phyloP scores from a whole-genome alignment of 352 stramenopile species.

The Phytophthora chlamydospora region DNA sequence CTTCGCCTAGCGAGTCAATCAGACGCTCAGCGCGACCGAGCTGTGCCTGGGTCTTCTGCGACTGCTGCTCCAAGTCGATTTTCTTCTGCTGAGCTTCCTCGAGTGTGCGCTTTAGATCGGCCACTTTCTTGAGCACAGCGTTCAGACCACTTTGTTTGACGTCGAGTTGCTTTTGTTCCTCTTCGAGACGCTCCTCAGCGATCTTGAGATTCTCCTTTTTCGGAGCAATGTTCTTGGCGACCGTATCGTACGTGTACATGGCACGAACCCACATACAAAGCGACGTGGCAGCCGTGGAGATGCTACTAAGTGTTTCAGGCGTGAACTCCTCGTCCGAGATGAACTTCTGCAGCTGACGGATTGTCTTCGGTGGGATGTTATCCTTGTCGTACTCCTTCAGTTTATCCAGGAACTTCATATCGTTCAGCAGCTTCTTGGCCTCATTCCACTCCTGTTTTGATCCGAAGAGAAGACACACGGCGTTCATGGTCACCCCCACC shows the following conservation, averaged over 20 bases:
- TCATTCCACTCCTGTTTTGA: constrained; percentile 92
- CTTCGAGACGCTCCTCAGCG: constrained; percentile 86
- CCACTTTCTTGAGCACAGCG: constrained; percentile 84
- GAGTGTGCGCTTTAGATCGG: constrained; percentile 87
- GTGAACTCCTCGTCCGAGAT: constrained; percentile 92
- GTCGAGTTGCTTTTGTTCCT: constrained; percentile 86
- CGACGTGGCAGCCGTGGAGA: constrained; percentile 90
- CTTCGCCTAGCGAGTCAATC: constrained; percentile 90
- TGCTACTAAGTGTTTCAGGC: constrained; percentile 88
- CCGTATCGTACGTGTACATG: constrained; percentile 94
- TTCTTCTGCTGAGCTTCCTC: constrained; percentile 93
- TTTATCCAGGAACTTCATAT: constrained; percentile 93
- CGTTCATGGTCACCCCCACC: constrained; percentile 93
- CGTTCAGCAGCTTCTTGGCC: constrained; percentile 90
- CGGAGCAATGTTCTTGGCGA: constrained; percentile 93
- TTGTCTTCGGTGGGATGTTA: constrained; percentile 88
- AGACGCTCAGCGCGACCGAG: constrained; percentile 90
- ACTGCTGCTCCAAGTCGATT: constrained; percentile 90
- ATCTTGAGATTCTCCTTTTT: constrained; percentile 92
- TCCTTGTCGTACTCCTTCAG: constrained; percentile 91
- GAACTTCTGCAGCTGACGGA: constrained; percentile 91
- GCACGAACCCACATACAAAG: constrained; percentile 95
- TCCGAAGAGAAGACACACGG: constrained; percentile 90
- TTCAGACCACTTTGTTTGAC: constrained; percentile 89
- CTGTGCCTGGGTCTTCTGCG: constrained; percentile 86